phyloP scores from a whole-genome alignment of 163 green algal species.

The Prototheca wickerhamii region DNA sequence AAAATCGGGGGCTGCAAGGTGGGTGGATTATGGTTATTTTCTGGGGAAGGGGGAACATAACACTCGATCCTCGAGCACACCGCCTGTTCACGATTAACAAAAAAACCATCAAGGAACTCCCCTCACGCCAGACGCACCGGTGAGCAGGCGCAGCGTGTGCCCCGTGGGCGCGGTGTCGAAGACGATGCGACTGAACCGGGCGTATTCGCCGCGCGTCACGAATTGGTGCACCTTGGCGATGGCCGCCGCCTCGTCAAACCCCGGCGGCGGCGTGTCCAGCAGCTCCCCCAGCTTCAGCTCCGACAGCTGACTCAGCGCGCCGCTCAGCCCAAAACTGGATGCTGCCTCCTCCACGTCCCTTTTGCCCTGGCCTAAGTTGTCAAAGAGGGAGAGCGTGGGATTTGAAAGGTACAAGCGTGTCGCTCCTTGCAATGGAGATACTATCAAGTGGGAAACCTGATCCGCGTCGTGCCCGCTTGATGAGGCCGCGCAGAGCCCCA shows the following conservation, averaged over 20 bases:
- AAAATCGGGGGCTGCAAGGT: constrained; percentile 68
- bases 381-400: too few relatives aligned
- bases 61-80: too few relatives aligned
- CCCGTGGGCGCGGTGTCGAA: constrained; percentile 98
- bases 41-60: too few relatives aligned
- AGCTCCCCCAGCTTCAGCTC: constrained; percentile 94
- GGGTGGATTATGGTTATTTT: not conserved
- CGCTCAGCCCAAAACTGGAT: constrained; percentile 71
- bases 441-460: too few relatives aligned
- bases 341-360: constrained; percentile 64
- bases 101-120: not conserved
- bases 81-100: not conserved
- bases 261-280: constrained; percentile 90
- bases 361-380: constrained; percentile 15
- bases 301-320: constrained; percentile 74
- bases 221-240: constrained; percentile 87
- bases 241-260: constrained; percentile 88
- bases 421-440: too few relatives aligned
- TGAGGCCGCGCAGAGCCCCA: too few relatives aligned
- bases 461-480: too few relatives aligned
- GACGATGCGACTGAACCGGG: constrained; percentile 89
- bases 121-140: constrained; percentile 3
- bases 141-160: constrained; percentile 85
- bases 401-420: too few relatives aligned
- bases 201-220: constrained; percentile 79